Base-by-base conservation (phyloP, 2,329 filamentous ascomycete genomes). In the Clonostachys rosea region DNA sequence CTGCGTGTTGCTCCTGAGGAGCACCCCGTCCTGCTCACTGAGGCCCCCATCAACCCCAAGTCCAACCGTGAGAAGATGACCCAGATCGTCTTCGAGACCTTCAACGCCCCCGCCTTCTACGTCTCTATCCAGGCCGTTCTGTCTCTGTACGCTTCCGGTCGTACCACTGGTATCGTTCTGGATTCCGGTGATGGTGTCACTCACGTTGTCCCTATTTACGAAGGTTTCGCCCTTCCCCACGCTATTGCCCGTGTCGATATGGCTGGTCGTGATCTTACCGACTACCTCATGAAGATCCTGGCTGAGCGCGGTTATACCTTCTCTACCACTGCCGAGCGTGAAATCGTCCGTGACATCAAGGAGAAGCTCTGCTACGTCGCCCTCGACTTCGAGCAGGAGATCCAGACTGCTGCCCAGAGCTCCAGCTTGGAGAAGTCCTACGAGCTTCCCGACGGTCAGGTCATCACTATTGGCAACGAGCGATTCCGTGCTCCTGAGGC, bases 51-150 rank as follows among this genome's bases (percentile, higher is more conserved):
- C 87, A 99, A 99, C 87, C 94, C 94, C 75, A 97, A 97, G 86
- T 95, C 89, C 81, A 99, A 99, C 85, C 89, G 94, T 86, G 94
- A 99, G 85, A 99, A 99, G 91, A 99, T 99, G 94, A 97, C 94
- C 63, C 94, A 99, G 82, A 99, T 99, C 60, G 91, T 99, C 74
- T 99, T 99, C 82, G 94, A 99, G 86, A 99, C 94, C 65, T 99
- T 99, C 87, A 97, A 99, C 82, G 92, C 94, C 66, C 94, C 94
- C 62, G 94, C 94, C 64, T 97, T 99, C 86, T 99, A 99, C 84
- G 94, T 99, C 81, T 97, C 94, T 68, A 99, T 99, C 76, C 92
- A 97, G 85, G 94, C 94, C 71, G 94, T 99, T 59, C 84, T 99
- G 65, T 99, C 94, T 57, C 88, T 99, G 73, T 99, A 99, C 81